phyloP scores from a whole-genome alignment of 23 red algal species.

The Cyanidium caldarium region DNA sequence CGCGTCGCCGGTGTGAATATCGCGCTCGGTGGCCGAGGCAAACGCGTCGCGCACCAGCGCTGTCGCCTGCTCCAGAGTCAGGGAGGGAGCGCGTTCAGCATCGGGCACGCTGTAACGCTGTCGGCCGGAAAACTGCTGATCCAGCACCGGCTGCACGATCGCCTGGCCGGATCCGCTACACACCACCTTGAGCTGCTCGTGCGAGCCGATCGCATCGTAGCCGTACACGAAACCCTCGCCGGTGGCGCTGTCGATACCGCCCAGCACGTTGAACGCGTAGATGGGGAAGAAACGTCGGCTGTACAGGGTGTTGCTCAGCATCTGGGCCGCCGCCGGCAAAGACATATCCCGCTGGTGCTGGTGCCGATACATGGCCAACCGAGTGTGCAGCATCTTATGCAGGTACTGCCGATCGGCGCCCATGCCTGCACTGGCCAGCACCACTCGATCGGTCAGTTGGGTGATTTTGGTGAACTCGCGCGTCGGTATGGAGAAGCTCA shows the following conservation, averaged over 20 bases:
- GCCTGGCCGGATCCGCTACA: constrained; percentile 70
- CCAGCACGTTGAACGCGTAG: constrained; percentile 97
- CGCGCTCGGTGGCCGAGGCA: constrained; percentile 74
- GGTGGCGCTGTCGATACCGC: constrained; percentile 63
- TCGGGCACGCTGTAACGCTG: not conserved
- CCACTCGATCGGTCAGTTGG: constrained; percentile 36
- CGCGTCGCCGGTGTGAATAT: constrained; percentile 87
- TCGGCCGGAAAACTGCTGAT: constrained; percentile 36
- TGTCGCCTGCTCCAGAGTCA: constrained; percentile 34
- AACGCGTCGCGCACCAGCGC: constrained; percentile 72
- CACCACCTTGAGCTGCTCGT: constrained; percentile 79
- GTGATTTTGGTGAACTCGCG: constrained; percentile 40
- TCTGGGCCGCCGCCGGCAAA: constrained; percentile 35
- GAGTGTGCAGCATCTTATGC: constrained; percentile 74
- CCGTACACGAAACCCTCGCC: constrained; percentile 75
- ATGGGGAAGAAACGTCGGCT: constrained; percentile 80
- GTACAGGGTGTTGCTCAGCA: constrained; percentile 81
- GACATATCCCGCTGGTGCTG: constrained; percentile 69
- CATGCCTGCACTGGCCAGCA: constrained; percentile 87
- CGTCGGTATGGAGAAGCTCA: constrained; percentile 70
- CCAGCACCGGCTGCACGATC: constrained; percentile 82
- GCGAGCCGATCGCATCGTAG: constrained; percentile 92
- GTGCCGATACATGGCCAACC: constrained; percentile 52
- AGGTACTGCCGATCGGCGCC: constrained; percentile 58
- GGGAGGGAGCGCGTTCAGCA: not conserved